Percentiles rank a stretch among this genome's conserved stretches.
Conservation (phyloP, 805 yeast genomes). For the Millerozyma acaciae region DNA sequence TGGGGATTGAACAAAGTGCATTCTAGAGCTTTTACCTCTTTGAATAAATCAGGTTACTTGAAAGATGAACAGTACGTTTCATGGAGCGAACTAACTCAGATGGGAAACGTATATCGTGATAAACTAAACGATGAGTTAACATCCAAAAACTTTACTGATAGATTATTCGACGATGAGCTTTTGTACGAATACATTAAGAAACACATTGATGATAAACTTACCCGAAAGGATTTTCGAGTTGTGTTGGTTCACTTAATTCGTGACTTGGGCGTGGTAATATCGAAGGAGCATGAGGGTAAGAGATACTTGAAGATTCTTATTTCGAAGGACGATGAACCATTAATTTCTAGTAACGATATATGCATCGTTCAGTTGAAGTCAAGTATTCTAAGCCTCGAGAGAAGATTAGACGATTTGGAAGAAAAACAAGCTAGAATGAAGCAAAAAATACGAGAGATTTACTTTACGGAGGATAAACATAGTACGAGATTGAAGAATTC, state of each 20-base stretch:
- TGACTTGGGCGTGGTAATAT: slow-evolving; percentile 16
- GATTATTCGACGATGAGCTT: slow-evolving; percentile 11
- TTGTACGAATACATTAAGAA: slow-evolving; percentile 9
- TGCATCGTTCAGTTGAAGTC: slow-evolving; percentile 26
- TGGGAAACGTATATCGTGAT: slow-evolving; percentile 6
- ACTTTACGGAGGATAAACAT: slow-evolving; percentile 8
- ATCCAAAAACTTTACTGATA: slow-evolving; percentile 14
- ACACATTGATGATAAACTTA: slow-evolving; percentile 8
- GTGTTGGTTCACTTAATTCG: slow-evolving; percentile 24
- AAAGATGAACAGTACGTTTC: slow-evolving; percentile 21
- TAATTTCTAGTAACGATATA: slow-evolving; percentile 27
- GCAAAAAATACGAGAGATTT: slow-evolving; percentile 6
- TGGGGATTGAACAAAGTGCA: slow-evolving; percentile 9
- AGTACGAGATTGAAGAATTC: slow-evolving; percentile 16
- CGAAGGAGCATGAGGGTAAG: slow-evolving; percentile 9
- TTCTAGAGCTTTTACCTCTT: slow-evolving; percentile 12
- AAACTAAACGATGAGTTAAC: slow-evolving; percentile 6
- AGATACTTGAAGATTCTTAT: slow-evolving; percentile 20
- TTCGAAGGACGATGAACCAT: not conserved
- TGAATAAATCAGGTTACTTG: slow-evolving; percentile 12
- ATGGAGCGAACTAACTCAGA: slow-evolving; percentile 15
- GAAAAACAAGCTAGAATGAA: slow-evolving; percentile 14
- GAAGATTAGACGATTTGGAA: slow-evolving; percentile 17
- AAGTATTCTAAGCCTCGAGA: slow-evolving; percentile 15
- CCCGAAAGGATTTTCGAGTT: slow-evolving; percentile 23